Evolutionary conservation across 23 red algal genomes (phyloP), one percentile per base, ranked within the genome.

Genomic region (Gracilaria gracilis): DNA sequence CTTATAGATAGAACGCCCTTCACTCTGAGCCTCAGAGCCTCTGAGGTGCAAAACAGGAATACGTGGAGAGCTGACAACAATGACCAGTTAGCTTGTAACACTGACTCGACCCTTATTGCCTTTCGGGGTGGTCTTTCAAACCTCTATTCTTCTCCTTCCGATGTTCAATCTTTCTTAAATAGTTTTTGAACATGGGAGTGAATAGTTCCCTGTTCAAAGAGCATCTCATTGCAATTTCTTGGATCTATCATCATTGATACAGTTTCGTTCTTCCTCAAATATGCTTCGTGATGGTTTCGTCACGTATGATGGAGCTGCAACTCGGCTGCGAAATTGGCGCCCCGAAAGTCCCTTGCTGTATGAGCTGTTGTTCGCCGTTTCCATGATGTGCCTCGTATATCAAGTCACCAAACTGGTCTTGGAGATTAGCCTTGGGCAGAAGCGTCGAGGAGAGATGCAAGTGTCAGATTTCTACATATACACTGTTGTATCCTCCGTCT

Each of bases 381-480:
- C 64, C 17, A 69, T 69, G 64, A 69, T 32, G 1, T 69, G 64
- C 33, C 17, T 69, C 2, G 64, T 69, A 31, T 69, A 69, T 15
- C 64, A 69, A 36, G 64, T 69, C 16, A 69, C 64, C 0, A 69
- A 69, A 69, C 31, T 69, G 31, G 31, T 36, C 37, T 17, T 69
- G 4, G 64, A 69, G 64, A 36, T 69, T 20, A 17, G 3, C 33
- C 64, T 69, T 19, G 64, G 64, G 0, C 64, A 69, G 27, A 36
- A 11, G 33, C 64, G 64, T 69, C 64, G 64, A 13, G 64, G 64
- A 37, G 32, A 69, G 33, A 69, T 69, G 9, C 27, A 36, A 36
- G 0, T 69, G 2, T 69, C 64, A 1, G 64, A 69, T 37, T 69
- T 69, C 64, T 37, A 36, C 64, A 69, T 69, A 36, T 69, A 69